These are phyloP conservation scores for Glycine soja DNA, from an alignment of 306 rosid species.

Conservation along the genomic window DNA sequence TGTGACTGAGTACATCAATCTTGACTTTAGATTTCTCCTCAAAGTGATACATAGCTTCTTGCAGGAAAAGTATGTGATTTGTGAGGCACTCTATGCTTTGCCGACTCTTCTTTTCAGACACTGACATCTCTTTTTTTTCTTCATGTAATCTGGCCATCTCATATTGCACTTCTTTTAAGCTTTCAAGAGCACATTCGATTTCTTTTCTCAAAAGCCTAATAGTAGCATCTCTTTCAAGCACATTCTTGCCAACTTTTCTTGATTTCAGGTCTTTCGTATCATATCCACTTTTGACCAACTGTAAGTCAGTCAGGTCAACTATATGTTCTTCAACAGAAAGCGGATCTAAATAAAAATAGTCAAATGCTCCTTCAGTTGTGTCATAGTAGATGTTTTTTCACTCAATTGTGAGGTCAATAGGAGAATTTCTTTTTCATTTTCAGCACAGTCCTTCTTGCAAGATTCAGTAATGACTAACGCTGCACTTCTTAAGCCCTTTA, in stretches of 20 bases:
- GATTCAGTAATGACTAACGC: constrained; percentile 83
- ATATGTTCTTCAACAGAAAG: constrained; percentile 46
- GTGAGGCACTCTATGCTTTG: too few species aligned
- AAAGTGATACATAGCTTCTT: too few species aligned
- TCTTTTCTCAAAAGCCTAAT: too few species aligned
- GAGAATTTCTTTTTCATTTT: constrained; percentile 67
- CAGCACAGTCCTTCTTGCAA: constrained; percentile 74
- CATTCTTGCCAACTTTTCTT: constrained; percentile 47
- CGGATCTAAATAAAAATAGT: constrained; percentile 47
- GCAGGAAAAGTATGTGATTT: too few species aligned
- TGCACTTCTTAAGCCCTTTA: constrained; percentile 62
- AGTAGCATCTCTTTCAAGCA: too few species aligned
- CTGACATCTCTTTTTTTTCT: too few species aligned
- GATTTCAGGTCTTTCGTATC: constrained; percentile 47
- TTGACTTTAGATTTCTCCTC: too few species aligned
- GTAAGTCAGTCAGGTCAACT: constrained; percentile 47
- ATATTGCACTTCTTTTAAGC: too few species aligned
- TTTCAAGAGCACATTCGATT: too few species aligned
- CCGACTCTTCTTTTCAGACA: too few species aligned
- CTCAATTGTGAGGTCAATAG: constrained; percentile 61
- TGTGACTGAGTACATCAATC: too few species aligned
- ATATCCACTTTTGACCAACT: constrained; percentile 42
- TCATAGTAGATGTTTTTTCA: constrained; percentile 52
- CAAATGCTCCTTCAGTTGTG: constrained; percentile 60
- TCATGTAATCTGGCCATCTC: too few species aligned